Percentiles rank a stretch among this genome's conserved stretches.
phyloP scores from a whole-genome alignment of 345 rosid species.

The Populus euphratica region DNA sequence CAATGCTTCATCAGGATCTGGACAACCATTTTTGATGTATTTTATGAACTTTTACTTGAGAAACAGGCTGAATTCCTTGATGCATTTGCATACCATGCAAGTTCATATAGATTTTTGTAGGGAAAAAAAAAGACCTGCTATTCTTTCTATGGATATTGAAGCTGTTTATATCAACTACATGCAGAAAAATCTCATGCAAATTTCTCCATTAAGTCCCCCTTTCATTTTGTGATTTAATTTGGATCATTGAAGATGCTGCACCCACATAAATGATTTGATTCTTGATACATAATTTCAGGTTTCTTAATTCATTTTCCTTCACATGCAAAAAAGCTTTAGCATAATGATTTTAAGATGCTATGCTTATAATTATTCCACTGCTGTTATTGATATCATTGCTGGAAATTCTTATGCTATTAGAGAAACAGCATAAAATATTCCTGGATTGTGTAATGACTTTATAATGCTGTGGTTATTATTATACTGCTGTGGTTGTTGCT shows the following conservation, averaged over 20 bases:
- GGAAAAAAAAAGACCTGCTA: neutral
- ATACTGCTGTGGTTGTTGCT: neutral
- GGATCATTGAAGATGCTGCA: neutral
- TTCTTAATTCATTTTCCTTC: neutral
- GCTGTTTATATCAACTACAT: neutral
- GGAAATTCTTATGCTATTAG: neutral
- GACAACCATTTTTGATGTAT: neutral
- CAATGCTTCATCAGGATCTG: neutral
- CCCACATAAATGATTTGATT: neutral
- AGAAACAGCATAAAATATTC: neutral
- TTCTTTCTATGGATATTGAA: neutral
- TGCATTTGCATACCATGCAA: neutral
- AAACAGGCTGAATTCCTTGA: neutral
- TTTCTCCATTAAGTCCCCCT: neutral
- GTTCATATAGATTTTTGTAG: neutral
- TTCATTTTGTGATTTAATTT: neutral
- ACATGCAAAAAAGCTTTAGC: neutral
- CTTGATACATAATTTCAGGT: too few relatives aligned
- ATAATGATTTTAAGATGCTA: neutral
- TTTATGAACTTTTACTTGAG: neutral
- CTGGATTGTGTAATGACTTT: neutral
- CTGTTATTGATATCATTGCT: neutral
- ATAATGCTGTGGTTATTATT: neutral
- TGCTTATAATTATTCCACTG: neutral
- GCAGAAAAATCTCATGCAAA: neutral